Conservation (phyloP, 805 yeast species). For the Cyberlindnera subsufficiens region DNA sequence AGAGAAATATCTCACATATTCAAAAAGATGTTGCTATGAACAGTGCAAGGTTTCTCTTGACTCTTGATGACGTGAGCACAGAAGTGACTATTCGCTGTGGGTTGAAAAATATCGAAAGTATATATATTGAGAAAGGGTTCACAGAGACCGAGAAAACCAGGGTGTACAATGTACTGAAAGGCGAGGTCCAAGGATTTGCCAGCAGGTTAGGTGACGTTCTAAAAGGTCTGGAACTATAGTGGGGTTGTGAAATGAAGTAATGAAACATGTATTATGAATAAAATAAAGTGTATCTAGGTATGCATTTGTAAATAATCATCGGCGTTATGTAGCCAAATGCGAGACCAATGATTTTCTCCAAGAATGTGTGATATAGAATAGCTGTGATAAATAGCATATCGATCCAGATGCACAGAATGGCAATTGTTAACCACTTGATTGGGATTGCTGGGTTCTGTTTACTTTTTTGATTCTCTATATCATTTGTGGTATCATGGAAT, state of each 20-base stretch:
- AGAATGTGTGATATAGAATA: conserved; percentile 72
- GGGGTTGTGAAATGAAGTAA: conserved; percentile 1
- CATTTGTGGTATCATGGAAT: conserved; percentile 6
- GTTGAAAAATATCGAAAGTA: conserved; percentile 12
- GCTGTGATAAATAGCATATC: conserved; percentile 60
- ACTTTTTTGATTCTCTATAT: conserved; percentile 4
- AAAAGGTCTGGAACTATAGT: conserved; percentile 6
- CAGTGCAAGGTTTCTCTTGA: conserved; percentile 12
- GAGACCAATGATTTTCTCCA: conserved; percentile 71
- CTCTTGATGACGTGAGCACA: conserved; percentile 6
- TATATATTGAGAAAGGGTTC: conserved; percentile 15
- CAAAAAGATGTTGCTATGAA: conserved; percentile 19
- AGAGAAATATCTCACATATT: conserved; percentile 7
- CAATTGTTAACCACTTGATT: conserved; percentile 12
- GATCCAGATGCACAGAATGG: conserved; percentile 46
- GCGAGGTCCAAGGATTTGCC: conserved; percentile 10
- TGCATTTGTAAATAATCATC: conserved; percentile 33
- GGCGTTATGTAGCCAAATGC: conserved; percentile 54
- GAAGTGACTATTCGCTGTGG: conserved; percentile 11
- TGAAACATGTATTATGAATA: conserved; percentile 1
- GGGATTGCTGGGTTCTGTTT: background rate
- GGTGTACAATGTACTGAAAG: conserved; percentile 16
- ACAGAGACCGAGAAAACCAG: conserved; percentile 18
- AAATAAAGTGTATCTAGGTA: conserved; percentile 7
- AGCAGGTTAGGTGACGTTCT: conserved; percentile 14